Base-by-base conservation (phyloP, 805 yeast genomes). In the Brettanomyces anomalus region DNA sequence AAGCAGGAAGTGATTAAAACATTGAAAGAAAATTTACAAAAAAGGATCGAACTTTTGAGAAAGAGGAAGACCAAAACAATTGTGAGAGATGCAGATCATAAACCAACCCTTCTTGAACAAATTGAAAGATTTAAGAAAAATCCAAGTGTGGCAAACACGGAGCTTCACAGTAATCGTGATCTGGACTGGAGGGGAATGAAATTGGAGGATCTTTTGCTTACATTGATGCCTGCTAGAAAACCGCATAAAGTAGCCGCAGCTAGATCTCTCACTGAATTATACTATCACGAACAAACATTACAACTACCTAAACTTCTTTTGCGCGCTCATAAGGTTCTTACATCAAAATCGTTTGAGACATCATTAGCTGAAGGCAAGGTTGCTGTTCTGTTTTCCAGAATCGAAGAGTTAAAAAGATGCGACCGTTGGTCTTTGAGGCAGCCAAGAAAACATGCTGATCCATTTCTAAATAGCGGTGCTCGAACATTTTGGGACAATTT, bases 341-440 rank as follows among this genome's bases (percentile, higher is more conserved):
- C 88, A 28, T 85, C 97, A 0, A 90, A 86, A 41, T 77, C 85
- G 44, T 93, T 77, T 62, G 95, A 87, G 55, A 76, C 83, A 53
- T 85, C 95, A 0, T 66, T 89, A 30, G 74, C 86, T 13, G 98
- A 93, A 57, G 96, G 96, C 3, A 84, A 89, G 57, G 79, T 90
- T 3, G 85, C 95, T 0, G 96, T 88, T 10, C 78, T 87, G 16
- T 84, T 87, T 53, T 83, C 94, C 2, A 71, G 97, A 47, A 89
- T 93, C 38, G 97, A 90, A 56, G 97, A 90, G 58, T 69, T 93
- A 48, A 86, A 87, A 58, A 70, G 95, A 38, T 81, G 82, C 45
- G 84, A 85, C 2, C 79, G 85, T 53, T 93, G 98, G 97, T 81
- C 95, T 18, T 66, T 93, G 42, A 71, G 95, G 42, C 98, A 93